Percentiles rank a stretch among this genome's conserved stretches.
phyloP scores from a whole-genome alignment of 139 green algal genomes.

The Medakamo hakoo region DNA sequence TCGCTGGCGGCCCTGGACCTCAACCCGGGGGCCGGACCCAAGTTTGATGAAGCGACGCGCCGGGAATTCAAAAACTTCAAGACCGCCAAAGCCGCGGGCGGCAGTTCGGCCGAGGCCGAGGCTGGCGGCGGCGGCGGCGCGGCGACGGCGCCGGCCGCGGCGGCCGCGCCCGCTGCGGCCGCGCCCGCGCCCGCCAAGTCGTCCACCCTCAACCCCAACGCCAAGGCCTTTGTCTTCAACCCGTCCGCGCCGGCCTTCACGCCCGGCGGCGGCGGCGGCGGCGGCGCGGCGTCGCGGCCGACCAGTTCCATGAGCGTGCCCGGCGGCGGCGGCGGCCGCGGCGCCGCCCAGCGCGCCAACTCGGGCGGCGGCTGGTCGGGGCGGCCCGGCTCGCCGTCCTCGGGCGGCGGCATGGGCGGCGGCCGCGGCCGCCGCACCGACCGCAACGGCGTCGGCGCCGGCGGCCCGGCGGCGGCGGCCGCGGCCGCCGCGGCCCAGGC shows the following conservation, averaged over 20 bases:
- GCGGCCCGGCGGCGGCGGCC: too few species aligned
- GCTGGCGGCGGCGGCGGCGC: background rate
- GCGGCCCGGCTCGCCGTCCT: background rate
- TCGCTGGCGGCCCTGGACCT: slow-evolving; percentile 31
- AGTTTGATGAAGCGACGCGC: slow-evolving; percentile 13
- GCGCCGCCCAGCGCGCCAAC: background rate
- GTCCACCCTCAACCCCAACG: slow-evolving; percentile 35
- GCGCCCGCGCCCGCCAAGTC: slow-evolving; percentile 36
- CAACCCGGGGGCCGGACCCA: slow-evolving; percentile 15
- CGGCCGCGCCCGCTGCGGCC: background rate
- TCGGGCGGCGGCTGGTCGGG: background rate
- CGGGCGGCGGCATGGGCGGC: too few species aligned
- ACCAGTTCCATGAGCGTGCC: too few species aligned
- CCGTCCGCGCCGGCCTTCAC: background rate
- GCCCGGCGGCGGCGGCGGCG: too few species aligned
- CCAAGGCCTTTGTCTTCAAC: slow-evolving; percentile 21
- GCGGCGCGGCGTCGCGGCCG: too few species aligned
- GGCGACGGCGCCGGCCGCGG: background rate
- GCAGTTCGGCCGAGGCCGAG: slow-evolving; percentile 1
- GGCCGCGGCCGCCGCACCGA: too few species aligned
- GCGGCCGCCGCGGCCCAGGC: too few species aligned
- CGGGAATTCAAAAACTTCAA: slow-evolving; percentile 27
- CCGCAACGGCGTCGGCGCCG: too few species aligned
- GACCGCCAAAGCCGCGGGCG: slow-evolving; percentile 4
- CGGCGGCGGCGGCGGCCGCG: too few species aligned